Evolutionary conservation across 106 monocot genomes (phyloP), one percentile per base, ranked within the genome.

Genomic region (Alisma plantagoaquatica): DNA sequence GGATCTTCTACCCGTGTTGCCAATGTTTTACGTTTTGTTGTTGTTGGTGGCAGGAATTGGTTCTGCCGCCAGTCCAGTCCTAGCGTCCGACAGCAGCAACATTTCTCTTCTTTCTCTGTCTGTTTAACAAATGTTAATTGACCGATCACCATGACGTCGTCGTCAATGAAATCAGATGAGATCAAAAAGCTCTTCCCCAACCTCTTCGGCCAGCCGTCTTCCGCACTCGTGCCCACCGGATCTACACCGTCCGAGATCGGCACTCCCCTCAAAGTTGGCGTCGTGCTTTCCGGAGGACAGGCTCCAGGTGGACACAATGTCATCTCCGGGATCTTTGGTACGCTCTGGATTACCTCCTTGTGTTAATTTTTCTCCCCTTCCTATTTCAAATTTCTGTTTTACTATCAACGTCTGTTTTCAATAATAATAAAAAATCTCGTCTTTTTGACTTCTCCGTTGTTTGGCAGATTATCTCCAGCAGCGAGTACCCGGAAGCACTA

Each of bases 151-250:
- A 14, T 6, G 35, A 6, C 14, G 6, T 38, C 14, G 6, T 38
- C 35, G 6, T 38, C 35, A n/a, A n/a, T 38, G 6, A 6, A 38
- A 8, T 15, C 1, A 46, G 46, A 46, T 46, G 46, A 46, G 46
- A 46, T 46, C 7, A 20, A 15, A 7, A 46, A 46, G 46, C n/a
- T 46, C 16, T 46, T 46, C 46, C 46, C 46, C 6, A 46, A 46
- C n/a, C 46, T 46, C 18, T 46, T 46, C 46, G 46, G 46, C 16
- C 46, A 46, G 46, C 46, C 46, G 7, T 46, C 46, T 15, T 15
- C n/a, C 16, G 21, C 46, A 19, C 46, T 46, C 14, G 46, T 46
- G 46, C 46, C 46, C 6, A 46, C 46, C 6, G 46, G 6, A 19
- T 12, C n/a, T 9, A 8, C 7, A 5, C 46, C 46, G 14, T 46